Evolutionary conservation across 139 green algal genomes (phyloP).

Genomic region (Tetraselmis chui): DNA sequence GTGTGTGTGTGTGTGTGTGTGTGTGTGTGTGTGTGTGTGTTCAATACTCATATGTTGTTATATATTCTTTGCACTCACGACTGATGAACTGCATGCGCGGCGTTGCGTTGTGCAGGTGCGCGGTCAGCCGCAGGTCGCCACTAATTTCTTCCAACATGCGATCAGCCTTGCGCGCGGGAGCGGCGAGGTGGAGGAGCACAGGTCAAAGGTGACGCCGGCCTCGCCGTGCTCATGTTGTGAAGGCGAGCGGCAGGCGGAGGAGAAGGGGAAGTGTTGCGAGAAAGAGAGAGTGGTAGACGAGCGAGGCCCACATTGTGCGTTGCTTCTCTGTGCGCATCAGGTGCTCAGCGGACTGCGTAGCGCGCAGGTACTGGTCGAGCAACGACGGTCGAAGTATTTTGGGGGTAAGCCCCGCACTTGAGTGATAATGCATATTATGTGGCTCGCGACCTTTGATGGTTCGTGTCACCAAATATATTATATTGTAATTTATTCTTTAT

Average conservation of each 20-base stretch:
- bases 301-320: too few species aligned
- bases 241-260: too few species aligned
- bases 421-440: not conserved
- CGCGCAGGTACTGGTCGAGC: not conserved
- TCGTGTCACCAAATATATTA: not conserved
- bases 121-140: not conserved
- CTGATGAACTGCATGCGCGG: not conserved
- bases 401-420: not conserved
- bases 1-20: too few species aligned
- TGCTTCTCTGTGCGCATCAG: not conserved
- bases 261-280: too few species aligned
- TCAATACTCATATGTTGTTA: too few species aligned
- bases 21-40: too few species aligned
- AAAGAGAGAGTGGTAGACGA: too few species aligned
- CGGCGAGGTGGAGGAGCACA: not conserved
- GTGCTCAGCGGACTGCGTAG: not conserved
- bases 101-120: not conserved
- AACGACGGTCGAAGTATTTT: not conserved
- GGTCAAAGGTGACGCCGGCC: not conserved
- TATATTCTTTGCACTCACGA: not conserved
- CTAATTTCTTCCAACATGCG: not conserved
- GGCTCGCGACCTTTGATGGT: not conserved
- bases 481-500: not conserved
- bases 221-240: not conserved
- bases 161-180: not conserved